Evolutionary conservation across 768 basidiomycete species (phyloP).

Genomic region (Tricholomella constricta): DNA sequence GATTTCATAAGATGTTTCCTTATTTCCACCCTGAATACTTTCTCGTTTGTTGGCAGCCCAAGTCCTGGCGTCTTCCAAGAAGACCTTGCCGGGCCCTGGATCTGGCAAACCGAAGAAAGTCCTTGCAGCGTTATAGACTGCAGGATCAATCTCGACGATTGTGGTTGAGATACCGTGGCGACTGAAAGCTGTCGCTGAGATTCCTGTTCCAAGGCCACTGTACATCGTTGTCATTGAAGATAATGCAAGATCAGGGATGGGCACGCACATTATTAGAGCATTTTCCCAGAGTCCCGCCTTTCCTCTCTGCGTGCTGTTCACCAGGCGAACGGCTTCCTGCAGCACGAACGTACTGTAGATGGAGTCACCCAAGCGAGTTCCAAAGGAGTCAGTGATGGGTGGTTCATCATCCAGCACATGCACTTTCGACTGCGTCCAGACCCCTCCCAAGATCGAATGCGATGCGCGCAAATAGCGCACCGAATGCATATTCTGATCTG

Average conservation of each 20-base stretch:
- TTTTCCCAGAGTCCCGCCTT: slow-evolving; percentile 43
- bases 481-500: slow-evolving; percentile 44
- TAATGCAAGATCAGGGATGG: background rate
- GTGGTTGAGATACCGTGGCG: slow-evolving; percentile 72
- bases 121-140: slow-evolving; percentile 82
- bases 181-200: slow-evolving; percentile 74
- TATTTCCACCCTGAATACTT: slow-evolving; percentile 26
- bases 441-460: slow-evolving; percentile 69
- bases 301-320: slow-evolving; percentile 49
- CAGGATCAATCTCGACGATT: slow-evolving; percentile 92
- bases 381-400: slow-evolving; percentile 51
- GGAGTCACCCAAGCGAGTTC: slow-evolving; percentile 66
- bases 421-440: slow-evolving; percentile 70
- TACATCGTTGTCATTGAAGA: slow-evolving; percentile 9
- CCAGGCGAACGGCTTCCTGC: slow-evolving; percentile 82
- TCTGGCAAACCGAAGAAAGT: slow-evolving; percentile 79
- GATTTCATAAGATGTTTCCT: slow-evolving; percentile 55
- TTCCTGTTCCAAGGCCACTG: slow-evolving; percentile 89
- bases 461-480: slow-evolving; percentile 63
- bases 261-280: slow-evolving; percentile 71
- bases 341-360: slow-evolving; percentile 84
- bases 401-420: slow-evolving; percentile 42
- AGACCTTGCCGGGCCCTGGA: slow-evolving; percentile 58
- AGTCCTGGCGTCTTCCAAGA: slow-evolving; percentile 73
- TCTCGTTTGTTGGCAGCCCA: slow-evolving; percentile 58